Evolutionary conservation across 306 rosid species (phyloP).

Genomic region (Trifolium subterraneum): DNA sequence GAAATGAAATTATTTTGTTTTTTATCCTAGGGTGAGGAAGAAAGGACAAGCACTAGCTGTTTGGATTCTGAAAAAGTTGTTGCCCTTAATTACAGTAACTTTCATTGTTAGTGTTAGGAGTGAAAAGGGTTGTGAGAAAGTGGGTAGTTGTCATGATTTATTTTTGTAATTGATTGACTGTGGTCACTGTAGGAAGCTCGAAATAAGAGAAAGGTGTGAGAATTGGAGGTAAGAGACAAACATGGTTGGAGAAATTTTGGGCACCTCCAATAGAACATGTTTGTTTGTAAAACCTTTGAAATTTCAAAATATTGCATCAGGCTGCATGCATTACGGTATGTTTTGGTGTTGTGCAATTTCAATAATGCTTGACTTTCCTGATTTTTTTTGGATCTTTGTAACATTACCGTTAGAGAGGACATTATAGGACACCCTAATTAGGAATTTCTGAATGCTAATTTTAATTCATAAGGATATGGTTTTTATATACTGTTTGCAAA

Average conservation of each 20-base stretch:
- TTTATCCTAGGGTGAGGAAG: conserved; percentile 27
- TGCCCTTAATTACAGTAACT: no score
- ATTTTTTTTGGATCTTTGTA: background rate
- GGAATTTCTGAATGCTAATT: no score
- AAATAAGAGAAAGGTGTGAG: conserved; percentile 57
- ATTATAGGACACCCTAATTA: no score
- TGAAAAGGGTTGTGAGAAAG: conserved; percentile 50
- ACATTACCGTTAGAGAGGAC: background rate
- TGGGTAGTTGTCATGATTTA: conserved; percentile 60
- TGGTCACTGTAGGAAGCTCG: conserved; percentile 50
- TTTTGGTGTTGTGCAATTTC: conserved; percentile 11
- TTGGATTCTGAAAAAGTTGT: conserved; percentile 56
- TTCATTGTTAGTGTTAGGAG: conserved; percentile 10
- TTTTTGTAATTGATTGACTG: conserved; percentile 55
- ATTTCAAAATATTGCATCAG: conserved; percentile 7
- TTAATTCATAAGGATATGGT: no score
- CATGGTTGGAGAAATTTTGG: conserved; percentile 47
- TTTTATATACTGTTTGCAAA: no score
- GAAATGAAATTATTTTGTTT: conserved; percentile 16
- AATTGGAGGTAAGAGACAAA: conserved; percentile 9
- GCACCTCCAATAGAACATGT: conserved; percentile 44
- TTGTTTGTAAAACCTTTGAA: conserved; percentile 32
- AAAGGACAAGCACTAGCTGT: conserved; percentile 33
- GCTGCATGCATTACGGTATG: background rate
- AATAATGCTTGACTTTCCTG: background rate